Base-by-base conservation (phyloP, 306 rosid species). In the Myrica gale region DNA sequence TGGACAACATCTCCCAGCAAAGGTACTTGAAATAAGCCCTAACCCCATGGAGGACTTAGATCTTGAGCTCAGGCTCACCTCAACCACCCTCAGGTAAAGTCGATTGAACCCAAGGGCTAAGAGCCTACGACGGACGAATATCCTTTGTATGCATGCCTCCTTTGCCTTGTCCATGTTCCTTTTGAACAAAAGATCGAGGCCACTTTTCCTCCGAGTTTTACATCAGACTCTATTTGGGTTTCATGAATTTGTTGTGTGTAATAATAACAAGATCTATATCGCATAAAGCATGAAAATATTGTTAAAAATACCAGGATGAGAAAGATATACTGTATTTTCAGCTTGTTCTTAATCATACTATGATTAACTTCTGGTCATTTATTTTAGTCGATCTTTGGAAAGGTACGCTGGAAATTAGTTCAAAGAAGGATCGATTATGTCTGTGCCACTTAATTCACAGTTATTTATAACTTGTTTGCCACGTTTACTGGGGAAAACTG, bases 21-120 rank as follows among this genome's bases (percentile, higher is more conserved):
- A 78, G 47, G 80, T 79, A 52, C 48, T 82, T 63, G 80, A 78
- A 74, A 71, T 66, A 19, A 69, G 76, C 79, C 81, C 79, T 57
- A 23, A 74, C 76, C 71, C 89, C 70, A 48, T 63, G 10, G 89
- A 88, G 16, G 91, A 88, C 53, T 79, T 88, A 62, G 91, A 88
- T 79, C 91, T 85, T 45, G 91, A 88, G 73, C 91, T 88, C 75
- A 75, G 91, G 78, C 89, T 88, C 12, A 87, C 82, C 37, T 32
- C 4, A 68, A 70, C 77, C 79, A 75, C 17, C 87, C 85, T 44
- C 79, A 75, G 87, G 81, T 82, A 81, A 78, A 75, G 68, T 85
- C 72, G 71, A 73, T 48, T 20, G 56, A 69, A 69, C 48, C 42
- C 54, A 21, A 47, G 56, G 13, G 73, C 44, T 69, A 69, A 69